A percentile compares a stretch with the other conserved stretches of the same genome.
These are phyloP conservation scores for Thermoascus crustaceus DNA, from an alignment of 2,329 filamentous ascomycete species.

Conservation along the genomic window DNA sequence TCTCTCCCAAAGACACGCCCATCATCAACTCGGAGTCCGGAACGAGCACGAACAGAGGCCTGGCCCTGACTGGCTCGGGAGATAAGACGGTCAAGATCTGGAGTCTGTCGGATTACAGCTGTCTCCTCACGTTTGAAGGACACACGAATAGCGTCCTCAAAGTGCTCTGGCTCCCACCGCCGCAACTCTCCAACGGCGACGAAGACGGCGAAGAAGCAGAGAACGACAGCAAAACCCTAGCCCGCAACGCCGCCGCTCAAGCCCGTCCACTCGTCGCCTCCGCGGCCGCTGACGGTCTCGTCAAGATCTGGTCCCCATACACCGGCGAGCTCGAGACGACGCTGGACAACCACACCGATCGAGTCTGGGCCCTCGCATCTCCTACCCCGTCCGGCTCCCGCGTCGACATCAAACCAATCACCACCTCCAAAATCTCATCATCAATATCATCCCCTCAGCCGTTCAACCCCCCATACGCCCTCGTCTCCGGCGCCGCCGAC, in stretches of 20 bases:
- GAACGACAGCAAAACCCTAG: conserved; percentile 20
- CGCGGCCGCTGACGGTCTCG: conserved; percentile 85
- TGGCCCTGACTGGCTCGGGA: conserved; percentile 82
- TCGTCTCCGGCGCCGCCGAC: conserved; percentile 87
- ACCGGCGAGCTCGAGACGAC: conserved; percentile 79
- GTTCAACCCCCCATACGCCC: conserved; percentile 49
- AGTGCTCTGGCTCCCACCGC: conserved; percentile 70
- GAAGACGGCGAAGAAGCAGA: conserved; percentile 26
- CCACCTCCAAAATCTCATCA: conserved; percentile 8
- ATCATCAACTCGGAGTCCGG: conserved; percentile 64
- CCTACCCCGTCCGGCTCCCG: conserved; percentile 36
- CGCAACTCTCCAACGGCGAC: conserved; percentile 27
- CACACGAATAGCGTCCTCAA: conserved; percentile 95
- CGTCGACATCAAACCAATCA: conserved; percentile 20
- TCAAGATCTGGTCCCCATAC: conserved; percentile 92
- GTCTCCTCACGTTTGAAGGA: conserved; percentile 87
- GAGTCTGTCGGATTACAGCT: conserved; percentile 87
- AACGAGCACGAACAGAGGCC: conserved; percentile 64
- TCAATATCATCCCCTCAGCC: conserved; percentile 23
- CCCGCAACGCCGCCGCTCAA: conserved; percentile 23
- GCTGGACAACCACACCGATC: conserved; percentile 92
- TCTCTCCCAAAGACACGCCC: conserved; percentile 72
- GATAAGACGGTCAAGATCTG: conserved; percentile 96
- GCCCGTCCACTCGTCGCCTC: conserved; percentile 54
- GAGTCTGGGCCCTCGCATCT: conserved; percentile 84